These are phyloP conservation scores for Pseudocercospora pini-densiflorae DNA, from an alignment of 2,329 filamentous ascomycete species.

Conservation along the genomic window DNA sequence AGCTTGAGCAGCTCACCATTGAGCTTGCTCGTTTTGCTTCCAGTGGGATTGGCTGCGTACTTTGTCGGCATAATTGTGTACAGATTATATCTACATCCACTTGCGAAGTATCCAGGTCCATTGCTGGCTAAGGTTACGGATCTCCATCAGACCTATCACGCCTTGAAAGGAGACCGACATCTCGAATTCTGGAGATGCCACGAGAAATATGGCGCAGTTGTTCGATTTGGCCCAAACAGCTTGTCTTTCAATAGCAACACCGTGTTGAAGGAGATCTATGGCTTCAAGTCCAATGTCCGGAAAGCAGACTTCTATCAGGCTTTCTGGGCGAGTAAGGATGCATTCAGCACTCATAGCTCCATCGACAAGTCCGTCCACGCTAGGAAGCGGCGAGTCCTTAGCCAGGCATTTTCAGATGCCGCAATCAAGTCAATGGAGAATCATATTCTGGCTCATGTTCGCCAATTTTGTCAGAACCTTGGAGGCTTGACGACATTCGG, in stretches of 20 bases:
- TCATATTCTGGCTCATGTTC: conserved; percentile 50
- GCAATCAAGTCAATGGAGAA: conserved; percentile 53
- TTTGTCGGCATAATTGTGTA: conserved; percentile 37
- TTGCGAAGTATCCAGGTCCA: conserved; percentile 44
- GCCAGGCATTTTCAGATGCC: conserved; percentile 51
- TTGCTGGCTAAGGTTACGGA: conserved; percentile 40
- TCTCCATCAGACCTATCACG: conserved; percentile 36
- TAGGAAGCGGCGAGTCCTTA: conserved; percentile 52
- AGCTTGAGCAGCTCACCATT: conserved; percentile 6
- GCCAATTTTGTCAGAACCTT: conserved; percentile 44
- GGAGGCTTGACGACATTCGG: conserved; percentile 23
- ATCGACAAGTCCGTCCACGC: conserved; percentile 53
- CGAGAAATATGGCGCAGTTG: conserved; percentile 68
- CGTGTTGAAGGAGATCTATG: conserved; percentile 62
- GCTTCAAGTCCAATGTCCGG: conserved; percentile 52
- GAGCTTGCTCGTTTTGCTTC: conserved; percentile 19
- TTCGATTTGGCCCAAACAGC: conserved; percentile 79
- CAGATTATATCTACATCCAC: conserved; percentile 43
- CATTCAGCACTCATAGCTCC: conserved; percentile 50
- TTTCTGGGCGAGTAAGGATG: conserved; percentile 49
- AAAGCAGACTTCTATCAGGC: conserved; percentile 56
- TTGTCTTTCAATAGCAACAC: conserved; percentile 76
- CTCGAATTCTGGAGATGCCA: conserved; percentile 60
- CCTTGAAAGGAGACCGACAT: conserved; percentile 35
- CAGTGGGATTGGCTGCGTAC: conserved; percentile 15